Percentiles rank a stretch among this genome's conserved stretches.
These are phyloP conservation scores for Sedum album DNA, from an alignment of 164 flowering plant species.

Conservation along the genomic window DNA sequence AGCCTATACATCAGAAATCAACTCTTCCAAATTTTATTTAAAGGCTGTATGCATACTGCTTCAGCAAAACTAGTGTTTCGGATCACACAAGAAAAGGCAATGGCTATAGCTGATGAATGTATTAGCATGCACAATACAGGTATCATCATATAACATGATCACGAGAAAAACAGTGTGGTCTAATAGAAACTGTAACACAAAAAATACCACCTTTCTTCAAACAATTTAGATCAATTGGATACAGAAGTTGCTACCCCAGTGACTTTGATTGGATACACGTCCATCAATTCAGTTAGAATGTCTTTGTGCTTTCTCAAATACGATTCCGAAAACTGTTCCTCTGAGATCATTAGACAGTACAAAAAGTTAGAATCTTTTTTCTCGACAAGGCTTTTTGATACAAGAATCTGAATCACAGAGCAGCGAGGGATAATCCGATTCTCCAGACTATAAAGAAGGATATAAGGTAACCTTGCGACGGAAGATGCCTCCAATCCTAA, in stretches of 20 bases:
- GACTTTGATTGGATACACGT: background rate
- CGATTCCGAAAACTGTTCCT: background rate
- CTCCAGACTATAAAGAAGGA: constrained; percentile 7
- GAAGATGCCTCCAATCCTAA: constrained; percentile 11
- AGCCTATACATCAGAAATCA: background rate
- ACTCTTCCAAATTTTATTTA: background rate
- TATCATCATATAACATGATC: background rate
- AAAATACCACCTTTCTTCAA: background rate
- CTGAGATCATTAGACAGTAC: background rate
- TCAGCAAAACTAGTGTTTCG: background rate
- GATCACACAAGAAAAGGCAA: background rate
- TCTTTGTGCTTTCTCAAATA: background rate
- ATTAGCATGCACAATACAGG: background rate
- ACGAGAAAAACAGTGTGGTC: background rate
- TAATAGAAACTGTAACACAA: background rate
- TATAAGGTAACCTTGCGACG: background rate
- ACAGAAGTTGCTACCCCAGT: background rate
- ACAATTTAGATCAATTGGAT: background rate
- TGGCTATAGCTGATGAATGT: background rate
- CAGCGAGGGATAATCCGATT: constrained; percentile 10
- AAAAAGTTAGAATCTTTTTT: background rate
- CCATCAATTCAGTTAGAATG: background rate
- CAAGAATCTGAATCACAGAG: constrained; percentile 1
- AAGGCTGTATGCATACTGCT: background rate
- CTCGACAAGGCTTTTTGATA: constrained; percentile 6